Evolutionary conservation across 257 asterid genomes (phyloP).

Genomic region (Lithospermum erythrorhizon): DNA sequence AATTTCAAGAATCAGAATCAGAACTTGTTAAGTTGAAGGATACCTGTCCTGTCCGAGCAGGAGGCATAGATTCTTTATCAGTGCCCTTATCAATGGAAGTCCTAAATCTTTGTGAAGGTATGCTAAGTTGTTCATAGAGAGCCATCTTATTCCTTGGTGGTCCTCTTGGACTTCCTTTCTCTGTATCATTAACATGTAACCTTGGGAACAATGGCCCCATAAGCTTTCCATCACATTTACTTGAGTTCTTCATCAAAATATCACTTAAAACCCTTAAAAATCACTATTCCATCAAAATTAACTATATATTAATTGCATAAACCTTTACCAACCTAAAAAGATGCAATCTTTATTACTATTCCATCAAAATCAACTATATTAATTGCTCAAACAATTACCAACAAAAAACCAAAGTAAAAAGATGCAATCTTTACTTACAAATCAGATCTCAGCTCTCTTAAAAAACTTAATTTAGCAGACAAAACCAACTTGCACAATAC

Average conservation of each 20-base stretch:
- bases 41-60: slow-evolving; percentile 49
- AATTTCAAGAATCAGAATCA: background rate
- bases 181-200: slow-evolving; percentile 70
- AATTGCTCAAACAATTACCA: too few relatives aligned
- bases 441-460: too few relatives aligned
- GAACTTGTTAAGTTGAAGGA: slow-evolving; percentile 4
- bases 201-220: slow-evolving; percentile 92
- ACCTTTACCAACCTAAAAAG: background rate
- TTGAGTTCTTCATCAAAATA: slow-evolving; percentile 35
- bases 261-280: slow-evolving; percentile 17
- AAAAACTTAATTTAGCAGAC: background rate
- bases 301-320: background rate
- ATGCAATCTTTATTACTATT: too few relatives aligned
- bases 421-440: too few relatives aligned
- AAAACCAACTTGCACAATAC: background rate
- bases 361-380: too few relatives aligned
- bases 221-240: slow-evolving; percentile 57
- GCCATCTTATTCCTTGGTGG: slow-evolving; percentile 99
- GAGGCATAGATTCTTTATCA: slow-evolving; percentile 14
- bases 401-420: too few relatives aligned
- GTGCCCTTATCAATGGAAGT: slow-evolving; percentile 17
- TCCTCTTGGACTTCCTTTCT: slow-evolving; percentile 39
- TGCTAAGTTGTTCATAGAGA: slow-evolving; percentile 82
- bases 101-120: slow-evolving; percentile 65
- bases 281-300: background rate